Conservation (phyloP, 306 rosid genomes). For the Cyclanthera cordifolia region DNA sequence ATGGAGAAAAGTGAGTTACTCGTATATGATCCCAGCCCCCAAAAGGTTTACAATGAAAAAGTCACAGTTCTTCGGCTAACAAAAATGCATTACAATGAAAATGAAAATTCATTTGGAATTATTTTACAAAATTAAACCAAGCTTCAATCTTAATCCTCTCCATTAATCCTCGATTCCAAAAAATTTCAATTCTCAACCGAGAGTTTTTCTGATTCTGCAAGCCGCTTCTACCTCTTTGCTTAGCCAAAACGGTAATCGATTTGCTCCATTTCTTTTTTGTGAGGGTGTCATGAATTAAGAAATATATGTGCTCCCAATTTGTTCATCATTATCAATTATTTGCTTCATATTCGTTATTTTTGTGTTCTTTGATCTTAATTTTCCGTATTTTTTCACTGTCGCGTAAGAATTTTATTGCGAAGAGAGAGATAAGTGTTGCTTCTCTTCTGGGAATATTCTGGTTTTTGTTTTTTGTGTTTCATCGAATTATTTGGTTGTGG, state of each 20-base stretch:
- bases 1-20: not conserved
- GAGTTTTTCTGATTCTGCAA: not conserved
- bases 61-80: not conserved
- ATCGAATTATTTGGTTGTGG: not conserved
- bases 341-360: not conserved
- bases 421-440: not conserved
- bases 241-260: conserved; percentile 4
- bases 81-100: not conserved
- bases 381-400: not conserved
- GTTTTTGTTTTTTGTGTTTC: not conserved
- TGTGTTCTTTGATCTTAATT: not conserved
- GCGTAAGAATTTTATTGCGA: not conserved
- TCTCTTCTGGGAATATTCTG: not conserved
- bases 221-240: not conserved
- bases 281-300: not conserved
- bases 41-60: not conserved
- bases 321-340: not conserved
- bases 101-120: not conserved
- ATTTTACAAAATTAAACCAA: not conserved
- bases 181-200: not conserved
- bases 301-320: not conserved
- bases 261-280: not conserved
- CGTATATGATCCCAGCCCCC: not conserved
- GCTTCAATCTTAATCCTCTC: conserved; percentile 1
- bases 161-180: not conserved